Evolutionary conservation across 306 rosid species (phyloP).

Genomic region (Geum urbanum): DNA sequence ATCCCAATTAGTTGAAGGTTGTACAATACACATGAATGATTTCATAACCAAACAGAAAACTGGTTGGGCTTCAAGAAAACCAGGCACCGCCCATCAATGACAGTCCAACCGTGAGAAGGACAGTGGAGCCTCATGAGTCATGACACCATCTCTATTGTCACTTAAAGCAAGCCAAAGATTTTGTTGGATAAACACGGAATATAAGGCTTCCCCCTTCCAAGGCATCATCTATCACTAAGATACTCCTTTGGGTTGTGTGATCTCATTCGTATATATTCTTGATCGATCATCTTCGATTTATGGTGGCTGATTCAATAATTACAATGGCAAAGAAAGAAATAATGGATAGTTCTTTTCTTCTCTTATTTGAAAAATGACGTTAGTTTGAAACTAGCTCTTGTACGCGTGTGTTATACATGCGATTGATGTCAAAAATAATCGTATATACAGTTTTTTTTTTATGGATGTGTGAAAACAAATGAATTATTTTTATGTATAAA

Average conservation of each 20-base stretch:
- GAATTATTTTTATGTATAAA: too few species aligned
- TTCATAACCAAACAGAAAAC: slow-evolving; percentile 21
- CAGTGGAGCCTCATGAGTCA: too few species aligned
- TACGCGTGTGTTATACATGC: too few species aligned
- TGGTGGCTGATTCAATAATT: background rate
- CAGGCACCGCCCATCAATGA: slow-evolving; percentile 6
- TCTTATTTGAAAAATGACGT: too few species aligned
- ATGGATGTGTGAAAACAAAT: too few species aligned
- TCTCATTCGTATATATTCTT: slow-evolving; percentile 13
- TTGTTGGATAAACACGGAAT: slow-evolving; percentile 29
- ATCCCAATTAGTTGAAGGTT: slow-evolving; percentile 1
- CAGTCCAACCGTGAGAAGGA: slow-evolving; percentile 17
- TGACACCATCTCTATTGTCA: slow-evolving; percentile 26
- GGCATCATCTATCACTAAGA: slow-evolving; percentile 33
- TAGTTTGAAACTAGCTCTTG: too few species aligned
- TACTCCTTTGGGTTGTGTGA: slow-evolving; percentile 1
- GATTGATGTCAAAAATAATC: too few species aligned
- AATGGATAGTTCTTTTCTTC: too few species aligned
- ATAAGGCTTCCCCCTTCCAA: slow-evolving; percentile 14
- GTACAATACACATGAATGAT: background rate
- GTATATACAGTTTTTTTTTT: too few species aligned
- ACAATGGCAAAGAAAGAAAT: background rate
- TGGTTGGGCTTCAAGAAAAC: slow-evolving; percentile 27
- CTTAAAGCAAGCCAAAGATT: slow-evolving; percentile 25
- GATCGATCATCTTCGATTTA: background rate